Percentiles rank a stretch among this genome's conserved stretches.
Evolutionary conservation across 2,329 filamentous ascomycete species (phyloP).

Genomic region (Phialocephala sp.): DNA sequence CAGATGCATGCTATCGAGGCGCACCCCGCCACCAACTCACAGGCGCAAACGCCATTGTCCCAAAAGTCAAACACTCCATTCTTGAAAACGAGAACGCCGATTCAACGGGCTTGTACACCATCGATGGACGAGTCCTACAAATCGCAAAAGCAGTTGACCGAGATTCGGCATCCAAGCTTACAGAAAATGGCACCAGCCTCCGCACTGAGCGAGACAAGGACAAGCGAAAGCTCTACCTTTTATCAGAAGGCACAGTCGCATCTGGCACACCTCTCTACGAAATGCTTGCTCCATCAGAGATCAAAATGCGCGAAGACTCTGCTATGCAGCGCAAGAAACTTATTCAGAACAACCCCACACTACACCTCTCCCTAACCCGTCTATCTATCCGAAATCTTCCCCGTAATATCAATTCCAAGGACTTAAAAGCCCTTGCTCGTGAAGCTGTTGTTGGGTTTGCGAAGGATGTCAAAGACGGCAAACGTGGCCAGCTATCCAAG

Average conservation of each 20-base stretch:
- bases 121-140: constrained; percentile 87
- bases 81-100: constrained; percentile 87
- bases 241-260: constrained; percentile 84
- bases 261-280: constrained; percentile 78
- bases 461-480: constrained; percentile 80
- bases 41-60: constrained; percentile 44
- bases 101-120: constrained; percentile 81
- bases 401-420: constrained; percentile 80
- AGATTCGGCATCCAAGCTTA: constrained; percentile 76
- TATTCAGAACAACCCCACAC: constrained; percentile 86
- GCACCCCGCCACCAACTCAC: constrained; percentile 67
- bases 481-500: constrained; percentile 79
- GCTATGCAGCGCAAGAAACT: constrained; percentile 86
- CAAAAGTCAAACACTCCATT: constrained; percentile 75
- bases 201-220: constrained; percentile 78
- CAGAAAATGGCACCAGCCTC: constrained; percentile 67
- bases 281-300: constrained; percentile 76
- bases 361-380: constrained; percentile 88
- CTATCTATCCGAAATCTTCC: constrained; percentile 92
- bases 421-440: constrained; percentile 87
- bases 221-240: constrained; percentile 86
- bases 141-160: constrained; percentile 86
- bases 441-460: constrained; percentile 95
- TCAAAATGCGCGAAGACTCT: constrained; percentile 88
- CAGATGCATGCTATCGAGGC: constrained; percentile 73